Percentiles rank a stretch among this genome's conserved stretches.
These are phyloP conservation scores for Blumeria graminis DNA, from an alignment of 2,329 filamentous ascomycete genomes.

Conservation along the genomic window DNA sequence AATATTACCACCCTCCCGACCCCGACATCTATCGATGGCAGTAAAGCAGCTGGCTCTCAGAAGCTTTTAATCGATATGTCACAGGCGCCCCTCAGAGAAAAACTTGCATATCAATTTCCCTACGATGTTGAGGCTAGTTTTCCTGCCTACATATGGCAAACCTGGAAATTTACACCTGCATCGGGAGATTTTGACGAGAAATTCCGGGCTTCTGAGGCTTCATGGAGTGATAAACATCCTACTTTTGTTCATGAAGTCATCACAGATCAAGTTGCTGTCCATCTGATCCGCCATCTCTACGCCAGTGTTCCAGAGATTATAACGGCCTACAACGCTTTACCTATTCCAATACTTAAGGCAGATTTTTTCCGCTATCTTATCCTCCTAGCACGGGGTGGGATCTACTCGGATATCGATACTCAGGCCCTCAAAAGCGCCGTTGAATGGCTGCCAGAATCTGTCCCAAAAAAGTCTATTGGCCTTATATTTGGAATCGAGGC, in stretches of 20 bases:
- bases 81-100: constrained; percentile 48
- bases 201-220: constrained; percentile 66
- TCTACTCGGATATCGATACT: constrained; percentile 89
- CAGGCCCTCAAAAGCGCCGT: constrained; percentile 57
- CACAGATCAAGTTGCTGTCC: constrained; percentile 64
- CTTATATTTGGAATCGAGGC: constrained; percentile 89
- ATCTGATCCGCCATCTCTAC: constrained; percentile 69
- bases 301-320: constrained; percentile 57
- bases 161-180: constrained; percentile 73
- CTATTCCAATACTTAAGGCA: constrained; percentile 51
- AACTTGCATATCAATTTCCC: constrained; percentile 78
- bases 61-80: constrained; percentile 29
- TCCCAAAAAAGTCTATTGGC: constrained; percentile 57
- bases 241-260: constrained; percentile 92
- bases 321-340: constrained; percentile 50
- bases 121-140: constrained; percentile 79
- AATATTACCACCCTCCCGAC: too few relatives aligned
- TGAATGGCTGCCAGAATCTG: constrained; percentile 63
- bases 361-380: constrained; percentile 50
- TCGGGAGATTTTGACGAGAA: constrained; percentile 47
- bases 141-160: constrained; percentile 97
- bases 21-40: too few relatives aligned
- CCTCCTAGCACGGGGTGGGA: constrained; percentile 51
- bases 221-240: constrained; percentile 71
- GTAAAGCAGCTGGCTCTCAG: constrained; percentile 4